Evolutionary conservation across 2,329 filamentous ascomycete genomes (phyloP).

Genomic region (Acephala macrosclerotiorum): DNA sequence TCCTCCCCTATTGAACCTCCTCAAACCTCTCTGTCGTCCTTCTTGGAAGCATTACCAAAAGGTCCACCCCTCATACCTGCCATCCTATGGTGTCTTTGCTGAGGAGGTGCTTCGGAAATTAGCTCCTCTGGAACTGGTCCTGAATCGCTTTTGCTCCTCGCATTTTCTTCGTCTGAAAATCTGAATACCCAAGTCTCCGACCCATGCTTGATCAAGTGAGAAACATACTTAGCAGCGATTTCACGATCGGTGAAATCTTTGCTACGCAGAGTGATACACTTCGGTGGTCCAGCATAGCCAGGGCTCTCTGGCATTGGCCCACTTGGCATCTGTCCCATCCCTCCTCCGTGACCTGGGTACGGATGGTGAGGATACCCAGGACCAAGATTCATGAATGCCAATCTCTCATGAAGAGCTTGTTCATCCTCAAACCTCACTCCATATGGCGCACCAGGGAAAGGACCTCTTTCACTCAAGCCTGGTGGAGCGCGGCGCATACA

Average conservation of each 20-base stretch:
- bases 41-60: background rate
- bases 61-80: background rate
- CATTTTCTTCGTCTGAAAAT: background rate
- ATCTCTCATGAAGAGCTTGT: background rate
- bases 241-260: background rate
- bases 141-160: background rate
- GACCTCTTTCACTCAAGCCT: background rate
- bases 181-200: background rate
- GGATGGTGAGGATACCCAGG: background rate
- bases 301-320: background rate
- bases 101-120: background rate
- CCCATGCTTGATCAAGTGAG: constrained; percentile 3
- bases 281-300: background rate
- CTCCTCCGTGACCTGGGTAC: background rate
- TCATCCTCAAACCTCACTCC: background rate
- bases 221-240: background rate
- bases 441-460: background rate
- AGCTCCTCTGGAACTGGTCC: background rate
- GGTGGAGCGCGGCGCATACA: background rate
- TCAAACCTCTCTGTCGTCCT: background rate
- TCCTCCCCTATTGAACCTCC: no score
- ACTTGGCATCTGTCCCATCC: background rate
- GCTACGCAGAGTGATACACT: background rate
- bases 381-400: background rate
- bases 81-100: background rate